These are phyloP conservation scores for Colletotrichum tanaceti DNA, from an alignment of 2,329 filamentous ascomycete genomes.

Conservation along the genomic window DNA sequence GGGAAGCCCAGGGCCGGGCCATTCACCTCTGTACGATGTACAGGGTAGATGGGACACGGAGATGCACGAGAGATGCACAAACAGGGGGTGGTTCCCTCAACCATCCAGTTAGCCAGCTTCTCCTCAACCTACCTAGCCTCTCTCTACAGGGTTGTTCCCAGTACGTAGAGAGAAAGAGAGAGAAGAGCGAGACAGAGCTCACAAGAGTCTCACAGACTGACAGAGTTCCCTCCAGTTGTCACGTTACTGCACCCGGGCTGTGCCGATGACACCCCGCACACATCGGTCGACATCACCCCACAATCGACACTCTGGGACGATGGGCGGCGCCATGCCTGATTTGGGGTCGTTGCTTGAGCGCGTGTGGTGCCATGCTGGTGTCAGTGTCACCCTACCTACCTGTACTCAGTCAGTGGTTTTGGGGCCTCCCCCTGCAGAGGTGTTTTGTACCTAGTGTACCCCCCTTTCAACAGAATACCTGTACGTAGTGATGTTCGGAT, in stretches of 20 bases:
- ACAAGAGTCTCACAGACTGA: no score
- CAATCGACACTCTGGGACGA: constrained; percentile 39
- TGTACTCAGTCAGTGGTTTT: no score
- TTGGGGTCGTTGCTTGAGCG: constrained; percentile 30
- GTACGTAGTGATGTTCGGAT: no score
- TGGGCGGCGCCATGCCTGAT: constrained; percentile 36
- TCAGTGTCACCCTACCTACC: no score
- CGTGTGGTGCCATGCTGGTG: constrained; percentile 38
- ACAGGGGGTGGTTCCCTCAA: constrained; percentile 14
- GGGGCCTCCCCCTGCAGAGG: constrained; percentile 32
- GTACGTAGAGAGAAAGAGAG: not conserved
- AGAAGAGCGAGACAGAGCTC: no score
- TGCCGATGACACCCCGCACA: constrained; percentile 38
- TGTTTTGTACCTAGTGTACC: no score
- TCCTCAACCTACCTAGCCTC: no score
- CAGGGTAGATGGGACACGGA: constrained; percentile 10
- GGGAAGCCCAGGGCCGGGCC: constrained; percentile 18
- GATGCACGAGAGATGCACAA: constrained; percentile 25
- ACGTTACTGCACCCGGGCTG: constrained; percentile 38
- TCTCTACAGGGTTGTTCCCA: not conserved
- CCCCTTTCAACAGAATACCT: no score
- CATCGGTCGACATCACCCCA: constrained; percentile 41
- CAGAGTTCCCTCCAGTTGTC: constrained; percentile 1
- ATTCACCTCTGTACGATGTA: not conserved
- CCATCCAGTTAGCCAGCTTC: not conserved